Evolutionary conservation across 768 basidiomycete species (phyloP).

Genomic region (Multifurca ochricompacta): DNA sequence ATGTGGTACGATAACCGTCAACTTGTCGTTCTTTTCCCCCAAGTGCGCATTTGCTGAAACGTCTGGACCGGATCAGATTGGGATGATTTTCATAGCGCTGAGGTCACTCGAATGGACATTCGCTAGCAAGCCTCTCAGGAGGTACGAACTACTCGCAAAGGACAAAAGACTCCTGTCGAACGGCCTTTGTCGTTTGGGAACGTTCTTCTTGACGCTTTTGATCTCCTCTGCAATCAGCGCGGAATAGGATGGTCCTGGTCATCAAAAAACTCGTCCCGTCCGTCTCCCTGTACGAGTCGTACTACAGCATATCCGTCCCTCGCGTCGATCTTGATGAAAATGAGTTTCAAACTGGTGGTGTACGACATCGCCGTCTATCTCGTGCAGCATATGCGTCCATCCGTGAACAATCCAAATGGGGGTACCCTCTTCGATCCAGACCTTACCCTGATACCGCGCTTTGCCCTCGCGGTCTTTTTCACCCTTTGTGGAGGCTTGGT

Average conservation of each 20-base stretch:
- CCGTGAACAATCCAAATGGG: not conserved
- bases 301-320: not conserved
- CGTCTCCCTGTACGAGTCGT: not conserved
- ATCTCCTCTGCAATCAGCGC: slow-evolving; percentile 13
- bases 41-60: too few relatives aligned
- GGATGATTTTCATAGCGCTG: not conserved
- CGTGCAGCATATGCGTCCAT: not conserved
- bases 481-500: slow-evolving; percentile 3
- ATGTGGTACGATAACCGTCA: not conserved
- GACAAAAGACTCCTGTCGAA: not conserved
- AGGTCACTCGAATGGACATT: slow-evolving; percentile 13
- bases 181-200: not conserved
- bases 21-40: too few relatives aligned
- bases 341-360: not conserved
- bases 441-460: not conserved
- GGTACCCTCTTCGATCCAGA: slow-evolving; percentile 7
- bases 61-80: too few relatives aligned
- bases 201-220: slow-evolving; percentile 12
- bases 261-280: too few relatives aligned
- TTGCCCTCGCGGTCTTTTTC: not conserved
- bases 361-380: slow-evolving; percentile 2
- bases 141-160: not conserved
- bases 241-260: slow-evolving; percentile 20
- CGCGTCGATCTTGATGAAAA: not conserved
- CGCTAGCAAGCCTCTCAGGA: not conserved